These are phyloP conservation scores for Umbilicaria muhlenbergii DNA, from an alignment of 495 filamentous ascomycete species.

Conservation along the genomic window DNA sequence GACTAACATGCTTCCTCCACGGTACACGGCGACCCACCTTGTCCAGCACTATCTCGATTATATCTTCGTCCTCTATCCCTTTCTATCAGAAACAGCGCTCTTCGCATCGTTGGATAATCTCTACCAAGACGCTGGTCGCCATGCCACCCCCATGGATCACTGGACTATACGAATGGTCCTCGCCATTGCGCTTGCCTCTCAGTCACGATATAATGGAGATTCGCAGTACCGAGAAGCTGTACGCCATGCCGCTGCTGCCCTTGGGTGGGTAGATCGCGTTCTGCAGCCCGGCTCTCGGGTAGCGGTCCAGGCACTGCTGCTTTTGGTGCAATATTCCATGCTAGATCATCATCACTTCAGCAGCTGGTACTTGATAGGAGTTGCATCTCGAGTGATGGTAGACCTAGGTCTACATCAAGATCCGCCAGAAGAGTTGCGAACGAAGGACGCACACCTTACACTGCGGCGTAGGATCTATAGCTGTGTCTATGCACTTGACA, in stretches of 20 bases:
- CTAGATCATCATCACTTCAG: slow-evolving; percentile 80
- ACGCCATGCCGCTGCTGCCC: slow-evolving; percentile 49
- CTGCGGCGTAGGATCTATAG: slow-evolving; percentile 67
- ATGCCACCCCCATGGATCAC: slow-evolving; percentile 56
- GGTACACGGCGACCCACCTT: slow-evolving; percentile 44
- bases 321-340: slow-evolving; percentile 77
- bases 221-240: slow-evolving; percentile 46
- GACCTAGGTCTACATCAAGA: slow-evolving; percentile 88
- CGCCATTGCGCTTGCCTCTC: slow-evolving; percentile 57
- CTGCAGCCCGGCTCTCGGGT: slow-evolving; percentile 66
- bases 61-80: slow-evolving; percentile 61
- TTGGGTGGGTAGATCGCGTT: slow-evolving; percentile 62
- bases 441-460: slow-evolving; percentile 49
- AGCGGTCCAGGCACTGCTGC: slow-evolving; percentile 69
- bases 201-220: slow-evolving; percentile 53
- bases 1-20: slow-evolving; percentile 44
- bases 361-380: slow-evolving; percentile 78
- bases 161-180: slow-evolving; percentile 84
- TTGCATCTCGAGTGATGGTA: slow-evolving; percentile 67
- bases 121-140: slow-evolving; percentile 45
- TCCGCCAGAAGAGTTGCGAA: slow-evolving; percentile 46
- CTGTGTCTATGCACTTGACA: slow-evolving; percentile 73
- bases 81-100: slow-evolving; percentile 60
- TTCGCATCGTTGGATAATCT: slow-evolving; percentile 64
- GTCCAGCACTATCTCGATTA: slow-evolving; percentile 74